Evolutionary conservation across 2,329 filamentous ascomycete species (phyloP).

Genomic region (Alternaria panax): DNA sequence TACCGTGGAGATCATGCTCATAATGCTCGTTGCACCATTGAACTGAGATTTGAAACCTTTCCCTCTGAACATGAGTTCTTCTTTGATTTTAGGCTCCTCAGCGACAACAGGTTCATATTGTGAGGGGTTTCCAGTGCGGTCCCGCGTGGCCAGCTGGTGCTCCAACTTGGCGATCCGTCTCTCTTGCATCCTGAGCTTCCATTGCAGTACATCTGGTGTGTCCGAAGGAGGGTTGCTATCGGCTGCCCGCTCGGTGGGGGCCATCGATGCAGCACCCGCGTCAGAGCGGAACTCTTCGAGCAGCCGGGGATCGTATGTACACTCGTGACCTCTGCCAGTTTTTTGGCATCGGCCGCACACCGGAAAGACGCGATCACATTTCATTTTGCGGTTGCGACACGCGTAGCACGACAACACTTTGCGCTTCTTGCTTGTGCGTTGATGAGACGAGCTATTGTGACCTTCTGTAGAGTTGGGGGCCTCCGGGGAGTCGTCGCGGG

Average conservation of each 20-base stretch:
- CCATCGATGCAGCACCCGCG: slow-evolving; percentile 26
- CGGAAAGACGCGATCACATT: slow-evolving; percentile 56
- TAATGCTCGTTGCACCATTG: slow-evolving; percentile 53
- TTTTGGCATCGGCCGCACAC: slow-evolving; percentile 55
- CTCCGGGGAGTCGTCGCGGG: slow-evolving; percentile 40
- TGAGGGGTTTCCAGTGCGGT: slow-evolving; percentile 24
- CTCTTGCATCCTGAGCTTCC: slow-evolving; percentile 43
- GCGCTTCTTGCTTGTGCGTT: slow-evolving; percentile 51
- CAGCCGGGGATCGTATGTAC: slow-evolving; percentile 51
- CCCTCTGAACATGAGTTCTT: slow-evolving; percentile 54
- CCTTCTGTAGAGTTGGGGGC: slow-evolving; percentile 35
- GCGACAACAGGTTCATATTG: slow-evolving; percentile 21
- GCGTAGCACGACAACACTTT: slow-evolving; percentile 58
- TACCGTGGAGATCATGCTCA: slow-evolving; percentile 47
- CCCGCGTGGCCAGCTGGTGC: slow-evolving; percentile 34
- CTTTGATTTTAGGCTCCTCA: slow-evolving; percentile 30
- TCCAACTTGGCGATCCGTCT: slow-evolving; percentile 43
- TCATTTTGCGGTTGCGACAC: slow-evolving; percentile 57
- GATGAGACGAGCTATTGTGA: slow-evolving; percentile 42
- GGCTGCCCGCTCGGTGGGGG: slow-evolving; percentile 9
- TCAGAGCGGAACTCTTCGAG: slow-evolving; percentile 41
- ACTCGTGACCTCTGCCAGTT: slow-evolving; percentile 53
- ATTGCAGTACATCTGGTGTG: slow-evolving; percentile 31
- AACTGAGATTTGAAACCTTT: slow-evolving; percentile 57
- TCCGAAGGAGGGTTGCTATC: slow-evolving; percentile 7